These are phyloP conservation scores for Capsella bursapastoris DNA, from an alignment of 345 rosid genomes.

Conservation along the genomic window DNA sequence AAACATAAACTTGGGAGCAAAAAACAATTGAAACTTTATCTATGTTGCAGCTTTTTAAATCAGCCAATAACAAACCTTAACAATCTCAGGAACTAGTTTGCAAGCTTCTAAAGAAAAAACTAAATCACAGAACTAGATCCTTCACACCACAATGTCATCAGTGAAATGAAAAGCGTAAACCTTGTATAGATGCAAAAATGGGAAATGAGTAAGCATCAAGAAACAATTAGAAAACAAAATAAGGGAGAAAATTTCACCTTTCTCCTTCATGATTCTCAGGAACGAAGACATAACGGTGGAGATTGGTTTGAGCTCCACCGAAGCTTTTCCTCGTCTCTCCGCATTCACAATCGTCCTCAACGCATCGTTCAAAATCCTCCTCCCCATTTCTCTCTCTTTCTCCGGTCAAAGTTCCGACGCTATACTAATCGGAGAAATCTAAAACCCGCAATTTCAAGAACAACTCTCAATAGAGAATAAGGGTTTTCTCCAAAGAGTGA, in stretches of 20 bases:
- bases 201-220: not conserved
- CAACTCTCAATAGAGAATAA: not conserved
- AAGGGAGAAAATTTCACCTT: constrained; percentile 49
- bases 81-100: not conserved
- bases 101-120: constrained; percentile 6
- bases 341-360: constrained; percentile 87
- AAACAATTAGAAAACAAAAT: not conserved
- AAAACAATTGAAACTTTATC: not conserved
- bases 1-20: not conserved
- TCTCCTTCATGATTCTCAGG: constrained; percentile 78
- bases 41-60: not conserved
- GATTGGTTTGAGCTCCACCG: constrained; percentile 79
- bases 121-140: constrained; percentile 8
- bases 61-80: not conserved
- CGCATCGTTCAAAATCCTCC: constrained; percentile 88
- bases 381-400: constrained; percentile 65
- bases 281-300: constrained; percentile 88
- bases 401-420: constrained; percentile 34
- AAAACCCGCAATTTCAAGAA: constrained; percentile 1
- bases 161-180: not conserved
- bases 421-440: constrained; percentile 28
- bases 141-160: constrained; percentile 17
- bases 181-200: not conserved
- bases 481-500: constrained; percentile 1
- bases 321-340: constrained; percentile 75